These are phyloP conservation scores for Cutaneotrichosporon dermatis DNA, from an alignment of 1,284 basidiomycete genomes.

Conservation along the genomic window DNA sequence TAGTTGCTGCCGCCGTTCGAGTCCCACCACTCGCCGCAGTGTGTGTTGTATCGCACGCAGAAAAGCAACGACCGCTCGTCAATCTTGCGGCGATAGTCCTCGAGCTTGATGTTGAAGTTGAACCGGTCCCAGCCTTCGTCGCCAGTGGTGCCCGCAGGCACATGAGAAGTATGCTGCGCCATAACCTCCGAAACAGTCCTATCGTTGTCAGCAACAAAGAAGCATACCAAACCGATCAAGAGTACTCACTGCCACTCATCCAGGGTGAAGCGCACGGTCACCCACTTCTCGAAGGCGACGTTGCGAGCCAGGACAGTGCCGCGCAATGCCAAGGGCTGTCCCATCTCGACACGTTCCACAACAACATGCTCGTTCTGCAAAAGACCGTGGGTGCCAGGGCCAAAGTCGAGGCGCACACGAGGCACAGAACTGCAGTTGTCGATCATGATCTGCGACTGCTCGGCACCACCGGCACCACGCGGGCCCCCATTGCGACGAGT, in stretches of 20 bases:
- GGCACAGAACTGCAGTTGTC: slow-evolving; percentile 39
- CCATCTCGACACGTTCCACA: slow-evolving; percentile 45
- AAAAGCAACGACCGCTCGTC: slow-evolving; percentile 62
- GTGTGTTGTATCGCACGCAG: slow-evolving; percentile 58
- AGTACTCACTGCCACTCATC: slow-evolving; percentile 54
- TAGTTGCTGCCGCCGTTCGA: slow-evolving; percentile 52
- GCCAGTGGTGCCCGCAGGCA: slow-evolving; percentile 43
- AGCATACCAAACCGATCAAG: neutral
- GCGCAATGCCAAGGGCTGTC: slow-evolving; percentile 39
- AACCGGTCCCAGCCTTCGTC: slow-evolving; percentile 52
- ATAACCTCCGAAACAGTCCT: slow-evolving; percentile 55
- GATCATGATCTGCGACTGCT: slow-evolving; percentile 34
- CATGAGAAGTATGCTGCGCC: slow-evolving; percentile 47
- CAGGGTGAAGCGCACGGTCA: slow-evolving; percentile 55
- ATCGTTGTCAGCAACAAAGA: neutral
- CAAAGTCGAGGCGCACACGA: slow-evolving; percentile 45
- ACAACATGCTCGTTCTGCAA: slow-evolving; percentile 42
- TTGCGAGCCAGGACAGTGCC: slow-evolving; percentile 54
- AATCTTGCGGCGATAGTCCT: slow-evolving; percentile 67
- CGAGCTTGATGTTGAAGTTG: slow-evolving; percentile 60
- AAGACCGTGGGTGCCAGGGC: slow-evolving; percentile 36
- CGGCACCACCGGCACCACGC: slow-evolving; percentile 3
- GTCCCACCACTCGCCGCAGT: slow-evolving; percentile 53
- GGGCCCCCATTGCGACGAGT: slow-evolving; percentile 38
- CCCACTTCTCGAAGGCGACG: slow-evolving; percentile 54